phyloP scores from a whole-genome alignment of 176 grass and related monocot genomes.

The Aegilops tauschii region DNA sequence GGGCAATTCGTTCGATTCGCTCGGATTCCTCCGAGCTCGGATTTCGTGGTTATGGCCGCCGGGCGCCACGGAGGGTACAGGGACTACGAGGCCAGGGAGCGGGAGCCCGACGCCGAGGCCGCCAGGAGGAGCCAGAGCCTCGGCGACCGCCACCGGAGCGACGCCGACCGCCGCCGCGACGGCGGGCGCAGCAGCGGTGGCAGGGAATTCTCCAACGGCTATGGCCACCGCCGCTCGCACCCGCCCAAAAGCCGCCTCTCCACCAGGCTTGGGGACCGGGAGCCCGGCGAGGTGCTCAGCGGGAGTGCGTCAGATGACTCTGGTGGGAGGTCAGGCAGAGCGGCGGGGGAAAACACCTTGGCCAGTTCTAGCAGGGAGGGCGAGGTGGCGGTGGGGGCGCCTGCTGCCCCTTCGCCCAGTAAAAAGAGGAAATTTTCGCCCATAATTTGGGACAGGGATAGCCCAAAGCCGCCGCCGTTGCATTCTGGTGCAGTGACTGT shows the following conservation, averaged over 20 bases:
- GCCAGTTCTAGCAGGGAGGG: constrained; percentile 37
- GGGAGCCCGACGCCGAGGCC: constrained; percentile 46
- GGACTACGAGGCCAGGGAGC: constrained; percentile 62
- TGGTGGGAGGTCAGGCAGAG: constrained; percentile 35
- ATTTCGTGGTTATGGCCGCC: constrained; percentile 41
- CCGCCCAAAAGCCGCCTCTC: constrained; percentile 35
- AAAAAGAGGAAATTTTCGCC: constrained; percentile 96
- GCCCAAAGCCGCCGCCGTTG: constrained; percentile 19
- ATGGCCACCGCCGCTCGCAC: constrained; percentile 41
- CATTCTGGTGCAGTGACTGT: constrained; percentile 10
- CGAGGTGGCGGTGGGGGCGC: neutral
- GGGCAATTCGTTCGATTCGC: neutral
- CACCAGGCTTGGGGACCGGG: constrained; percentile 51
- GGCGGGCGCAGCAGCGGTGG: constrained; percentile 27
- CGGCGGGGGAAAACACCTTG: constrained; percentile 36
- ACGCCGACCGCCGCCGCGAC: constrained; percentile 30
- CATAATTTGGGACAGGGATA: constrained; percentile 91
- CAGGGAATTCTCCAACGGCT: constrained; percentile 41
- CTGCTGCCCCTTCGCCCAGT: constrained; percentile 2
- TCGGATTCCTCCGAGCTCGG: constrained; percentile 14
- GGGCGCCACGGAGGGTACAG: constrained; percentile 49
- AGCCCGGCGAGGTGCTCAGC: constrained; percentile 75
- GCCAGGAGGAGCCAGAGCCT: constrained; percentile 31
- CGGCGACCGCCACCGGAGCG: constrained; percentile 22
- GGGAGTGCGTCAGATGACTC: constrained; percentile 73